phyloP scores from a whole-genome alignment of 257 asterid genomes.

The Eustoma russellianum region DNA sequence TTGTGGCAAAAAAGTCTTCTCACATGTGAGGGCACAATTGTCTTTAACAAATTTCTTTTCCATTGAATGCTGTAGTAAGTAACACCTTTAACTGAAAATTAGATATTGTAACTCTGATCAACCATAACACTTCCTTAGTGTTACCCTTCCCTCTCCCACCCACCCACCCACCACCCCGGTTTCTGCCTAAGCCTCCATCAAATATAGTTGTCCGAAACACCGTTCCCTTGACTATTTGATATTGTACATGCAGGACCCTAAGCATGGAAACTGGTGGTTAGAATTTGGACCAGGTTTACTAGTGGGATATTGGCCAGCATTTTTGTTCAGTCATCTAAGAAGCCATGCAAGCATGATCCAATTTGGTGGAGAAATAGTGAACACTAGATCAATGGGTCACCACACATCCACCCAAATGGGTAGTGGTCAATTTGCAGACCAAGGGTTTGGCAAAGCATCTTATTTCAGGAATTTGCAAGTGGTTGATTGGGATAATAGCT shows the following conservation, averaged over 20 bases:
- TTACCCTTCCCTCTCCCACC: no score
- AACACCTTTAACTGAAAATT: no score
- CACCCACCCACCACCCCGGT: no score
- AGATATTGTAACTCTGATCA: no score
- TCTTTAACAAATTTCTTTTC: no score
- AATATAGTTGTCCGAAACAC: no score
- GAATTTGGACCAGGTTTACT: conserved; percentile 74
- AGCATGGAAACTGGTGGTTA: conserved; percentile 98
- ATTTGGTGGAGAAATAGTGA: conserved; percentile 87
- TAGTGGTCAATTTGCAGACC: conserved; percentile 81
- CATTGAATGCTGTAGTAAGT: no score
- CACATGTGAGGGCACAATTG: no score
- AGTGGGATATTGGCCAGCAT: conserved; percentile 86
- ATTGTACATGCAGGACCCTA: conserved; percentile 51
- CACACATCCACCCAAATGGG: conserved; percentile 96
- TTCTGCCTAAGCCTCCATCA: no score
- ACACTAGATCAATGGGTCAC: conserved; percentile 51
- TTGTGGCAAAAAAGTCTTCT: no score
- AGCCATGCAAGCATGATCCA: conserved; percentile 85
- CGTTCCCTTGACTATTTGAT: no score
- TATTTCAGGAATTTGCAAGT: conserved; percentile 79
- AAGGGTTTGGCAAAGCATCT: conserved; percentile 79
- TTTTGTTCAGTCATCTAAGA: conserved; percentile 58
- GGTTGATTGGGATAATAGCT: conserved; percentile 87
- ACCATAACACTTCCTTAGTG: no score